Conservation (phyloP, 352 stramenopile genomes). For the Aphanomyces stellatus region DNA sequence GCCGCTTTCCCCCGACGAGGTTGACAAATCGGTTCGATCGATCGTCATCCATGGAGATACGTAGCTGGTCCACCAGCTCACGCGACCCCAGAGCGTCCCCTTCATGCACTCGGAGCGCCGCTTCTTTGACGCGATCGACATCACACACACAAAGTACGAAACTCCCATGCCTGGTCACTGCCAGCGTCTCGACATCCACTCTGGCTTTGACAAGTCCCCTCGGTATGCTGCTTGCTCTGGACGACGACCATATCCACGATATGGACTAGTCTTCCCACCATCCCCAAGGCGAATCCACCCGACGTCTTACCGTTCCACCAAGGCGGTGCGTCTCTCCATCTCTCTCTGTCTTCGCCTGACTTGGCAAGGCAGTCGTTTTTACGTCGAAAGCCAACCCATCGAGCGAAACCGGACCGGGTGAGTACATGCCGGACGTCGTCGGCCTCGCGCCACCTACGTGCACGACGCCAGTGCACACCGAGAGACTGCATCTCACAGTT, state of each 20-base stretch:
- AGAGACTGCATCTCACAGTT: neutral
- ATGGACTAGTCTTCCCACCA: slow-evolving; percentile 2
- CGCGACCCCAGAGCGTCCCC: neutral
- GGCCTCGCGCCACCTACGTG: neutral
- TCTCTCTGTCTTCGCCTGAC: neutral
- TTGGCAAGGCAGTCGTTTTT: neutral
- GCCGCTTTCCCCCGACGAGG: no score
- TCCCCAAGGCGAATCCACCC: slow-evolving; percentile 4
- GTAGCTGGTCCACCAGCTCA: neutral
- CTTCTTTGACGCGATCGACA: slow-evolving; percentile 18
- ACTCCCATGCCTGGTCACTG: slow-evolving; percentile 10
- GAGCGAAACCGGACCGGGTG: neutral
- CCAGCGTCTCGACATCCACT: slow-evolving; percentile 9
- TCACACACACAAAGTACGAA: slow-evolving; percentile 16
- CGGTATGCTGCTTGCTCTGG: neutral
- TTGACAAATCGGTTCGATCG: neutral
- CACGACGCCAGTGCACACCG: neutral
- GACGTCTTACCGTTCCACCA: neutral
- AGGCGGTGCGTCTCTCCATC: neutral
- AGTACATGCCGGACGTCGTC: slow-evolving; percentile 7
- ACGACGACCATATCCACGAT: neutral
- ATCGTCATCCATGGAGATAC: neutral
- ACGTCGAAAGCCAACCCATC: neutral
- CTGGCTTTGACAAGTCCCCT: slow-evolving; percentile 5
- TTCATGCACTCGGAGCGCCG: slow-evolving; percentile 4